Conservation (phyloP, 2,329 filamentous ascomycete species). For the Emmonsiellopsis sp. region DNA sequence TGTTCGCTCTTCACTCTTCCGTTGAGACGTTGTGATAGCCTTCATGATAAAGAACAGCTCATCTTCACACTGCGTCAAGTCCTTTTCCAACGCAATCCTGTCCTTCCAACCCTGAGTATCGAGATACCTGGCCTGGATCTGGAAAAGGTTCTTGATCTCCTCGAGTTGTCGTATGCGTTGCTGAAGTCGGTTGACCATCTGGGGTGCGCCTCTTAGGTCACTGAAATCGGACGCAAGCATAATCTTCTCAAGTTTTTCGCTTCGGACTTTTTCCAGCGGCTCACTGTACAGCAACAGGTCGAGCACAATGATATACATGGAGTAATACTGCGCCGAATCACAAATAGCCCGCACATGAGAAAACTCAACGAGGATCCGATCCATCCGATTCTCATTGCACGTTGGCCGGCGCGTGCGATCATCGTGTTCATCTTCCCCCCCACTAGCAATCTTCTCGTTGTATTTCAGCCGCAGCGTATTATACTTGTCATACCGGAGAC, state of each 20-base stretch:
- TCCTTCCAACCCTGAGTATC: constrained; percentile 90
- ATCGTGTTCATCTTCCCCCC: constrained; percentile 33
- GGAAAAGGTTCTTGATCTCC: constrained; percentile 94
- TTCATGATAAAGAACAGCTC: constrained; percentile 99
- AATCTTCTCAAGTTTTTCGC: constrained; percentile 91
- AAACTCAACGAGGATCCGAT: constrained; percentile 95
- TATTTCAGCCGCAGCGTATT: constrained; percentile 95
- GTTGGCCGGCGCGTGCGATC: constrained; percentile 39
- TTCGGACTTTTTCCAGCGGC: constrained; percentile 93
- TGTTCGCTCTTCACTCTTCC: constrained; percentile 64
- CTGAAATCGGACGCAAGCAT: constrained; percentile 98
- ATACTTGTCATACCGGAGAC: constrained; percentile 93
- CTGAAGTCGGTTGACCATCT: constrained; percentile 85
- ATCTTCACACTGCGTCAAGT: constrained; percentile 82
- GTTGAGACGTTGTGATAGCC: constrained; percentile 91
- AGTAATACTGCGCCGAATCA: constrained; percentile 95
- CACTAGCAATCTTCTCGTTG: constrained; percentile 76
- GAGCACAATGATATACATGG: constrained; percentile 94
- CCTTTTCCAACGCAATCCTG: constrained; percentile 75
- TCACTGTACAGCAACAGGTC: constrained; percentile 95
- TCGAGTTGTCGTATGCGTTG: constrained; percentile 87
- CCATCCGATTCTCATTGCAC: constrained; percentile 60
- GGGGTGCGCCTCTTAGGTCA: constrained; percentile 83
- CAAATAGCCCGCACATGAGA: constrained; percentile 89
- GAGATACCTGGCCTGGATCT: constrained; percentile 77